Evolutionary conservation across 192 early-diverging fungal genomes (phyloP).

Genomic region (Gryganskiella cystojenkinii): DNA sequence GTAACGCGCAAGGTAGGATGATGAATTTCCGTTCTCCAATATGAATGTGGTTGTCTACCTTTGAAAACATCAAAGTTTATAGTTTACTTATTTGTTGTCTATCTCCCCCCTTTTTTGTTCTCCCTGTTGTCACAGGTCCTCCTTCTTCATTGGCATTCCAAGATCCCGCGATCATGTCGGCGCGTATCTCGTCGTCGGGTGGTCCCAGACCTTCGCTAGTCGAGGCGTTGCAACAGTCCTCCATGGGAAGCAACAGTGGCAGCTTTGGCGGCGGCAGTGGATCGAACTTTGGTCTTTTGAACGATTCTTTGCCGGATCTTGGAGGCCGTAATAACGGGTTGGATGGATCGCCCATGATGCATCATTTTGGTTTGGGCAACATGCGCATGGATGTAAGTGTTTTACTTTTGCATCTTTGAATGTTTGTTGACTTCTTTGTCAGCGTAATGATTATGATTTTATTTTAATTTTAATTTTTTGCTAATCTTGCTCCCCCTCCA

Average conservation of each 20-base stretch:
- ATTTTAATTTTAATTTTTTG: neutral
- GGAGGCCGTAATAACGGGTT: neutral
- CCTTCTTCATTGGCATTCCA: conserved; percentile 55
- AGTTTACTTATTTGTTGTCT: conserved; percentile 11
- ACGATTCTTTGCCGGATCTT: neutral
- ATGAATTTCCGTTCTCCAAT: neutral
- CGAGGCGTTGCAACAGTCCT: conserved; percentile 28
- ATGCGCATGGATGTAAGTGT: conserved; percentile 37
- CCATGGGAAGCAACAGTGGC: neutral
- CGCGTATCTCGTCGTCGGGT: conserved; percentile 44
- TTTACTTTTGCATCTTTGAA: neutral
- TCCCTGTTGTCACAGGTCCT: neutral
- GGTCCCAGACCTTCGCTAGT: conserved; percentile 25
- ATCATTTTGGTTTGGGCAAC: conserved; percentile 23
- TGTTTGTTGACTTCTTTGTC: neutral
- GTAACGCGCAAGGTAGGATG: neutral
- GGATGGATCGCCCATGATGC: conserved; percentile 17
- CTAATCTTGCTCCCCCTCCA: neutral
- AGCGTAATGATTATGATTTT: neutral
- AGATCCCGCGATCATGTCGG: conserved; percentile 72
- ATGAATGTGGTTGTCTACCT: neutral
- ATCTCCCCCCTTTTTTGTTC: conserved; percentile 9
- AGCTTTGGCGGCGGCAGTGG: conserved; percentile 11
- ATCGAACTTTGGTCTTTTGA: conserved; percentile 13
- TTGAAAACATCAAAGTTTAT: neutral